phyloP scores from a whole-genome alignment of 805 yeast species.

The Myxozyma udenii region DNA sequence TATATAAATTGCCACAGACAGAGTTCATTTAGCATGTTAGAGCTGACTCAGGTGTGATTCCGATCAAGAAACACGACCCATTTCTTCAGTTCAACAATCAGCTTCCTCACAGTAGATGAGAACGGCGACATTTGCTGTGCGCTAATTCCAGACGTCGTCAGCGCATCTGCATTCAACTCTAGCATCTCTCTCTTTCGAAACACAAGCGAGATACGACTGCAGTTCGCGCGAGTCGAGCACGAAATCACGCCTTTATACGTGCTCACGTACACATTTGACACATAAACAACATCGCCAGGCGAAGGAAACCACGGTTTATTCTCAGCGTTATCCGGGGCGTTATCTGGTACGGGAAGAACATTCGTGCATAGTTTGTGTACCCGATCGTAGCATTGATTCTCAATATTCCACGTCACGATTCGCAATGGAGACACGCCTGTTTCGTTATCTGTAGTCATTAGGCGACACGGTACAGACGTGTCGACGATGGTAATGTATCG shows the following conservation, averaged over 20 bases:
- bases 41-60: too few relatives aligned
- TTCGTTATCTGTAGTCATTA: neutral
- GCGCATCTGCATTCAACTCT: neutral
- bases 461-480: constrained; percentile 5
- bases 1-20: too few relatives aligned
- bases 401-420: constrained; percentile 9
- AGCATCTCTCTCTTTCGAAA: neutral
- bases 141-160: neutral
- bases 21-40: neutral
- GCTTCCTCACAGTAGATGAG: neutral
- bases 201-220: constrained; percentile 1
- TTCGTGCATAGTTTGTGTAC: neutral
- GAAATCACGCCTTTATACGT: neutral
- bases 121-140: neutral
- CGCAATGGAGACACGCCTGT: constrained; percentile 1
- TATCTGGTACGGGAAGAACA: neutral
- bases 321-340: neutral
- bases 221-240: constrained; percentile 4
- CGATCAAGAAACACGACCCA: constrained; percentile 9
- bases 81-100: constrained; percentile 5
- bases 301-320: neutral
- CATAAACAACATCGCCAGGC: constrained; percentile 11
- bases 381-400: neutral
- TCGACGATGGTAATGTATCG: constrained; percentile 10
- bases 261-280: constrained; percentile 2